Conservation (phyloP, 192 early-diverging fungal genomes). For the Phlyctochytrium planicorne region DNA sequence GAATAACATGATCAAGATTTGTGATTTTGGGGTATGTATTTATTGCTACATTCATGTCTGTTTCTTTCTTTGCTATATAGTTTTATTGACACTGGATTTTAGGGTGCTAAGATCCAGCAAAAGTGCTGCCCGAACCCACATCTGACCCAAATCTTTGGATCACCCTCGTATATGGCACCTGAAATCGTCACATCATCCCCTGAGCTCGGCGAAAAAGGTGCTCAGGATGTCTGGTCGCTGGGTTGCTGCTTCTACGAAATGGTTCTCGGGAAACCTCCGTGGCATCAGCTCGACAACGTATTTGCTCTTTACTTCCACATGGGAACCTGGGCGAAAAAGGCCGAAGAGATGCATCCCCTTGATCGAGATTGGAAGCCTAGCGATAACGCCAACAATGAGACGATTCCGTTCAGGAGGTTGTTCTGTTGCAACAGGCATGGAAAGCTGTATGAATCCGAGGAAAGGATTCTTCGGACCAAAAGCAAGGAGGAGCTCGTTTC, state of each 20-base stretch:
- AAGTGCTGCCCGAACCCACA: slow-evolving; percentile 23
- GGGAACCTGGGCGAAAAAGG: slow-evolving; percentile 4
- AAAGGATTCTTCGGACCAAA: background rate
- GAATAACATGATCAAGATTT: slow-evolving; percentile 7
- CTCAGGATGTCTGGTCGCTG: slow-evolving; percentile 27
- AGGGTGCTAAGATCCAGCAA: slow-evolving; percentile 8
- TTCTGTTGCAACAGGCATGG: background rate
- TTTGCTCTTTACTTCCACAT: slow-evolving; percentile 27
- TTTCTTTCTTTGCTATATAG: background rate
- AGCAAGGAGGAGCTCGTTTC: background rate
- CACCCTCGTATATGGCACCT: slow-evolving; percentile 24
- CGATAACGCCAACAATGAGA: background rate
- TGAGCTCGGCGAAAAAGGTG: slow-evolving; percentile 9
- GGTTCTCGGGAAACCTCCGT: slow-evolving; percentile 23
- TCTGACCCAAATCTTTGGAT: slow-evolving; percentile 17
- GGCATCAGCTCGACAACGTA: slow-evolving; percentile 23
- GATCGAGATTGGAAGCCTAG: background rate
- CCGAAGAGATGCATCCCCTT: background rate
- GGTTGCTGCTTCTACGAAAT: slow-evolving; percentile 34
- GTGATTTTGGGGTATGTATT: slow-evolving; percentile 6
- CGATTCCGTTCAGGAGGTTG: background rate
- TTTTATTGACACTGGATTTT: background rate
- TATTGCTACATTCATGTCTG: background rate
- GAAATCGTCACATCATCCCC: slow-evolving; percentile 9
- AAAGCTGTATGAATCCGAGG: background rate